Evolutionary conservation across 1,139 yeast species (phyloP), one percentile per base, ranked within the genome.

Genomic region (Taphrina deformans): DNA sequence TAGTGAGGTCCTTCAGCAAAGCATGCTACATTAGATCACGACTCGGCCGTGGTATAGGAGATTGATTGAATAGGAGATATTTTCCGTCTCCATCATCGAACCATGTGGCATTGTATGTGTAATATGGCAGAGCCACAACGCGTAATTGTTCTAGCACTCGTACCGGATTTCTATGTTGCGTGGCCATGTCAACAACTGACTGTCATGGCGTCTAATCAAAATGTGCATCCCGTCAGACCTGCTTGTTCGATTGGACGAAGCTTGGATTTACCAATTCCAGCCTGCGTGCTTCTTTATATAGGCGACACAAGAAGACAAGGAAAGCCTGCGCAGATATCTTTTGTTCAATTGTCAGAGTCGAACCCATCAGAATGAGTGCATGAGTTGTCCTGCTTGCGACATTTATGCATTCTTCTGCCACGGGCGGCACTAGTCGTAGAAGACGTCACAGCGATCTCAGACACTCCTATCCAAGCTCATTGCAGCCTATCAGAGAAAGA

Each of bases 391-490:
- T n/a, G 18, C 18, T 18, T n/a, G 41, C n/a, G 18, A 12, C 2
- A 38, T 38, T 18, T 14, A 38, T 38, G 41, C 41, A 38, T 38
- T 38, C 41, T 38, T 38, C 41, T 3, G 16, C 41, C 5, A n/a
- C 41, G 7, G 41, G 16, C 16, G 33, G 9, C 10, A 6, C 6
- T 29, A 10, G 9, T 29, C n/a, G 41, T 4, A 23, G 21, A 21
- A 44, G 48, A 44, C 48, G 48, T 21, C 18, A 44, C 21, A 38
- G 41, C 18, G 27, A 44, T 21, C 26, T 9, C 27, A 16, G 48
- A n/a, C 48, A 44, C 48, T 44, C 48, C 48, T 44, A 44, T 44
- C 48, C 48, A 27, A 23, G 14, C 10, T 23, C 27, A 44, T n/a
- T 44, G 48, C 48, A 44, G 26, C 24, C 48, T 3, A 44, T 44